A percentile compares a stretch with the other conserved stretches of the same genome.
phyloP scores from a whole-genome alignment of 805 yeast genomes.

The Sugiyamaella smithiae region DNA sequence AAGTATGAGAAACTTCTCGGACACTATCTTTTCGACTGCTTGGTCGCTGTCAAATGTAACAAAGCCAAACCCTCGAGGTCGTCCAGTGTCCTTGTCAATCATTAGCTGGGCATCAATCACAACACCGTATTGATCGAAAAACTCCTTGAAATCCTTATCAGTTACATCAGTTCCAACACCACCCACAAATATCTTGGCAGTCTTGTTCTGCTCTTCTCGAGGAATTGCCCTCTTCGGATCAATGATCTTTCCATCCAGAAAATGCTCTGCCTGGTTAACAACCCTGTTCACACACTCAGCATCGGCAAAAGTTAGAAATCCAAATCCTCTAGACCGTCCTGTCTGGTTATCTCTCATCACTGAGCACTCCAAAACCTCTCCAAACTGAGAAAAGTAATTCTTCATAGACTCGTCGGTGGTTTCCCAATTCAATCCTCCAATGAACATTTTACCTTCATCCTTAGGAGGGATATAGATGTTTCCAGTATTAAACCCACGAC shows the following conservation, averaged over 20 bases:
- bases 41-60: conserved; percentile 93
- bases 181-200: conserved; percentile 96
- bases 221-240: conserved; percentile 98
- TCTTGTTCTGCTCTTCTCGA: conserved; percentile 93
- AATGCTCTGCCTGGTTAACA: conserved; percentile 70
- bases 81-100: conserved; percentile 96
- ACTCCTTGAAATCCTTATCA: conserved; percentile 82
- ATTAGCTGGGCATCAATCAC: conserved; percentile 94
- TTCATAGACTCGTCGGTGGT: conserved; percentile 85
- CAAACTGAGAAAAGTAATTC: conserved; percentile 81
- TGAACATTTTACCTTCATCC: conserved; percentile 88
- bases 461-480: conserved; percentile 50
- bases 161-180: conserved; percentile 94
- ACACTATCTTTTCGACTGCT: conserved; percentile 86
- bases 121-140: conserved; percentile 82
- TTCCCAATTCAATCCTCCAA: conserved; percentile 98
- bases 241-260: conserved; percentile 90
- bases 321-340: conserved; percentile 93
- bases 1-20: conserved; percentile 73
- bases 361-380: conserved; percentile 82
- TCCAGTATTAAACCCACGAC: conserved; percentile 32
- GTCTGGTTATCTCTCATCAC: conserved; percentile 88
- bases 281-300: conserved; percentile 85
- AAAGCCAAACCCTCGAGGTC: conserved; percentile 96
- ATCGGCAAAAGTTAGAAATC: conserved; percentile 81